Conservation (phyloP, 371 early-diverging fungal genomes). For the Vairimorpha apis region DNA sequence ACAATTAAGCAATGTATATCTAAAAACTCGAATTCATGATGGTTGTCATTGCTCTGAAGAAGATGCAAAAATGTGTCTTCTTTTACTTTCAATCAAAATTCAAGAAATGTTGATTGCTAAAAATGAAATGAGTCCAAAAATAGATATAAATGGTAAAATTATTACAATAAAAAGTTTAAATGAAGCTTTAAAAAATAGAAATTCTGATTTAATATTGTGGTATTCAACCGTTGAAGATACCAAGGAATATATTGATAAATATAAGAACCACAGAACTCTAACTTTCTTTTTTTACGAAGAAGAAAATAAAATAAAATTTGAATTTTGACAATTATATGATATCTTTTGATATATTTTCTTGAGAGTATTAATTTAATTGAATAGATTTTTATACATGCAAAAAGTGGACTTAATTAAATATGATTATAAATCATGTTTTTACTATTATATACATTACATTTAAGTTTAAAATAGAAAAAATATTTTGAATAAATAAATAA, state of each 20-base stretch:
- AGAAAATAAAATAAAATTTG: not conserved
- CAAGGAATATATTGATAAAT: not conserved
- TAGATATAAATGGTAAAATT: slow-evolving; percentile 16
- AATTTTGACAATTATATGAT: not conserved
- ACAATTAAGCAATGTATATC: slow-evolving; percentile 42
- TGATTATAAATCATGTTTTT: not conserved
- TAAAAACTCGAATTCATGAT: slow-evolving; percentile 53
- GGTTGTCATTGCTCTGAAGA: slow-evolving; percentile 51
- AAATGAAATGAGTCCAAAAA: not conserved
- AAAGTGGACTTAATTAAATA: not conserved
- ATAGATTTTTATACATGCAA: no score
- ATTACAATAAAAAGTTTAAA: not conserved
- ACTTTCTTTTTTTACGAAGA: not conserved
- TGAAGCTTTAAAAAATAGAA: not conserved
- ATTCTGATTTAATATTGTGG: slow-evolving; percentile 4
- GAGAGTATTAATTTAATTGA: no score
- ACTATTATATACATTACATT: not conserved
- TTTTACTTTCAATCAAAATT: slow-evolving; percentile 46
- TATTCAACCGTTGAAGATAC: not conserved
- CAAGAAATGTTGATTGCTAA: slow-evolving; percentile 11
- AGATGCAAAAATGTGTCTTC: slow-evolving; percentile 53
- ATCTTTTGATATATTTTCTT: not conserved
- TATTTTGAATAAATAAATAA: not conserved
- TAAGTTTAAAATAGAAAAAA: not conserved
- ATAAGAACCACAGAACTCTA: not conserved